Evolutionary conservation across 106 monocot species (phyloP).

Genomic region (Hemerocallis citrina): DNA sequence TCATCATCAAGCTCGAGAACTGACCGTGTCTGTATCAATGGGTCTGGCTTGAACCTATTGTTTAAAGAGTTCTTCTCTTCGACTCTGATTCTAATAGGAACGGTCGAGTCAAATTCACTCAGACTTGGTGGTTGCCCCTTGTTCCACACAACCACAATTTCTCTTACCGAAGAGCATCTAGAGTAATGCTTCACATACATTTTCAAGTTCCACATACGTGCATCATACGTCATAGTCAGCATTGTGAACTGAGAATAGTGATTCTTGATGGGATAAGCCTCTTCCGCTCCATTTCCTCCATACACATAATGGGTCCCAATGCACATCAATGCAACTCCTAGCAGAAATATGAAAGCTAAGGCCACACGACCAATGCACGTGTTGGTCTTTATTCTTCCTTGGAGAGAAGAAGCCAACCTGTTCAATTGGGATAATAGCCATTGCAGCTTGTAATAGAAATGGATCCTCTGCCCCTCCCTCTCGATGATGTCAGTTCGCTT

Average conservation of each 20-base stretch:
- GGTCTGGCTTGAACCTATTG: slow-evolving; percentile 68
- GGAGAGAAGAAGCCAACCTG: slow-evolving; percentile 19
- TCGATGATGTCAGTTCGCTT: slow-evolving; percentile 33
- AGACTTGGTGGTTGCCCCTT: slow-evolving; percentile 36
- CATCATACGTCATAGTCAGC: slow-evolving; percentile 78
- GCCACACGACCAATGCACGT: slow-evolving; percentile 32
- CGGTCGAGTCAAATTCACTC: slow-evolving; percentile 46
- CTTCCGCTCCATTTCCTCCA: slow-evolving; percentile 70
- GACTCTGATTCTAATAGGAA: slow-evolving; percentile 72
- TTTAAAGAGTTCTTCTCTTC: slow-evolving; percentile 74
- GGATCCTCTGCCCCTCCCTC: background rate
- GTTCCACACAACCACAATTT: slow-evolving; percentile 89
- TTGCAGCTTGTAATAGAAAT: slow-evolving; percentile 25
- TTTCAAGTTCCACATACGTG: slow-evolving; percentile 67
- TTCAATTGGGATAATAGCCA: slow-evolving; percentile 22
- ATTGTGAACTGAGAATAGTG: slow-evolving; percentile 88
- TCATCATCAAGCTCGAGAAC: slow-evolving; percentile 85
- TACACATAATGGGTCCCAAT: slow-evolving; percentile 45
- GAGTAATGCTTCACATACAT: slow-evolving; percentile 87
- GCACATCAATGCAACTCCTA: slow-evolving; percentile 40
- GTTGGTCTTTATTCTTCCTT: slow-evolving; percentile 47
- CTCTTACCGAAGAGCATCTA: slow-evolving; percentile 67
- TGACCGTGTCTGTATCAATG: slow-evolving; percentile 51
- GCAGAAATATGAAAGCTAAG: slow-evolving; percentile 23
- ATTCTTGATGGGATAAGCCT: slow-evolving; percentile 51